Evolutionary conservation across 2,329 filamentous ascomycete species (phyloP).

Genomic region (Fusarium buxicola): DNA sequence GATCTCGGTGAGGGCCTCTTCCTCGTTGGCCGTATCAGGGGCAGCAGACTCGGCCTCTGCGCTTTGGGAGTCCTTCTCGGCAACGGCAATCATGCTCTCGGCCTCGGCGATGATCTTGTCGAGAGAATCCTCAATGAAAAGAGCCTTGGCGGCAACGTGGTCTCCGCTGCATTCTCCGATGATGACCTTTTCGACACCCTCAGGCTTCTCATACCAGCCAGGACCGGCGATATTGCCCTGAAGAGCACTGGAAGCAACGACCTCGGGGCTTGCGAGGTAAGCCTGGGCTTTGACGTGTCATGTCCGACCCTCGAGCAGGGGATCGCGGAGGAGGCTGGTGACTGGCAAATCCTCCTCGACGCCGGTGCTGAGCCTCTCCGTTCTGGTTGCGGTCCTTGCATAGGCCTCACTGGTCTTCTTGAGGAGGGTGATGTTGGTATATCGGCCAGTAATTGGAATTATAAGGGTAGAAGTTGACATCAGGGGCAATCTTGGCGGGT

Average conservation of each 20-base stretch:
- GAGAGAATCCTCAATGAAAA: slow-evolving; percentile 75
- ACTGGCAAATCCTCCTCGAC: no score
- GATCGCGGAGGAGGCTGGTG: no score
- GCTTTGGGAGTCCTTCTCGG: slow-evolving; percentile 59
- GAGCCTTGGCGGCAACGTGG: slow-evolving; percentile 70
- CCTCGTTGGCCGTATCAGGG: slow-evolving; percentile 40
- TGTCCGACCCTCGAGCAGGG: no score
- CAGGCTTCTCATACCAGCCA: slow-evolving; percentile 80
- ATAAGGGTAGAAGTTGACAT: slow-evolving; percentile 90
- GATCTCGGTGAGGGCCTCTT: slow-evolving; percentile 72
- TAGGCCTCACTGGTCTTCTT: slow-evolving; percentile 77
- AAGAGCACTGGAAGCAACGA: slow-evolving; percentile 90
- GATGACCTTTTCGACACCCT: slow-evolving; percentile 73
- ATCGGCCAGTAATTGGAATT: no score
- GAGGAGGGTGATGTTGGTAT: no score
- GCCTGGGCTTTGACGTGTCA: no score
- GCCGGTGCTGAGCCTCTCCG: no score
- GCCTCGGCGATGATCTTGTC: slow-evolving; percentile 77
- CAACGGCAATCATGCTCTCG: slow-evolving; percentile 69
- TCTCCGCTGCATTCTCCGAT: slow-evolving; percentile 79
- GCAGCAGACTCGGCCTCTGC: no score
- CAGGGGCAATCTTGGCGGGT: slow-evolving; percentile 75
- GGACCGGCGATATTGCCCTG: slow-evolving; percentile 78
- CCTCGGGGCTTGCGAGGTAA: slow-evolving; percentile 89
- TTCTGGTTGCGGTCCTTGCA: no score